Percentiles rank a stretch among this genome's conserved stretches.
These are phyloP conservation scores for Dichotomopilus funicola DNA, from an alignment of 2,329 filamentous ascomycete genomes.

Conservation along the genomic window DNA sequence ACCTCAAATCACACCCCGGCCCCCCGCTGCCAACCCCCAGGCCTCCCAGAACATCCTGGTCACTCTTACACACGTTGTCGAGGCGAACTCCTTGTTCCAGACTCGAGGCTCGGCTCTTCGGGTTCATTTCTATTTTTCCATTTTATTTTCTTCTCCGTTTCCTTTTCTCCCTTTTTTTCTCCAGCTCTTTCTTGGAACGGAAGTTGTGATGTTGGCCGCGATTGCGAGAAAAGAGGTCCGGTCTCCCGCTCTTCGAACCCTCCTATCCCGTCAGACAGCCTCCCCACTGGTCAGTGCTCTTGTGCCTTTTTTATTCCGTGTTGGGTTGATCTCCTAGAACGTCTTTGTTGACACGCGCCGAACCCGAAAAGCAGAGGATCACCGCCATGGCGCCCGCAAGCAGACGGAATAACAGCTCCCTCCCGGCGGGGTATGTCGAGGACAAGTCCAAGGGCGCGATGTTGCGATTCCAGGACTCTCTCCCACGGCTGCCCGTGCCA, in stretches of 20 bases:
- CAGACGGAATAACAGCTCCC: constrained; percentile 52
- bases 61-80: background rate
- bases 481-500: constrained; percentile 71
- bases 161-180: constrained; percentile 1
- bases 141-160: background rate
- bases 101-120: background rate
- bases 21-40: too few species aligned
- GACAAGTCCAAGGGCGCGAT: constrained; percentile 72
- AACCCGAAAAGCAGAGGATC: constrained; percentile 23
- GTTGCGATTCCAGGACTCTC: constrained; percentile 80
- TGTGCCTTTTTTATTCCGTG: background rate
- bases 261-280: constrained; percentile 22
- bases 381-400: constrained; percentile 47
- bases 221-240: constrained; percentile 32
- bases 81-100: background rate
- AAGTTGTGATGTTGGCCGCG: constrained; percentile 32
- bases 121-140: background rate
- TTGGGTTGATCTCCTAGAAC: background rate
- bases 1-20: too few species aligned
- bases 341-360: background rate
- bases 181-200: background rate
- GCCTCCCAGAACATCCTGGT: background rate
- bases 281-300: constrained; percentile 23
- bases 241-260: constrained; percentile 29
- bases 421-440: constrained; percentile 65